Conservation (phyloP, 164 flowering plant species). For the Platanus orientalis region DNA sequence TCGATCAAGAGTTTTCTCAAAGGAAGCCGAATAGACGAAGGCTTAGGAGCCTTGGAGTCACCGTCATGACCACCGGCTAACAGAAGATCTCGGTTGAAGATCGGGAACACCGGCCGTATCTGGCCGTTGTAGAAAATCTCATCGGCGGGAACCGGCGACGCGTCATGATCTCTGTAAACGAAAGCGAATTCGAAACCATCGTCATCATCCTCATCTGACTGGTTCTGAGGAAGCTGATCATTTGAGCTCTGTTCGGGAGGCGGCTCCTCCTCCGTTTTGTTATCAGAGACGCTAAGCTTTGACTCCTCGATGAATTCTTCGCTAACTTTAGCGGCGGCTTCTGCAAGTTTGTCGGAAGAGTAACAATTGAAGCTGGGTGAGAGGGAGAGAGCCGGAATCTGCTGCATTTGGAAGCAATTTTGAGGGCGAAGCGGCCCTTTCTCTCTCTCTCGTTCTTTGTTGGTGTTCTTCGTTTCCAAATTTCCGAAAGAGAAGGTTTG, state of each 20-base stretch:
- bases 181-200: constrained; percentile 62
- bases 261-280: too few relatives aligned
- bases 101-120: constrained; percentile 48
- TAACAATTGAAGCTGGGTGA: constrained; percentile 34
- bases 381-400: constrained; percentile 1
- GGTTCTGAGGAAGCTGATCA: too few relatives aligned
- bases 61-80: constrained; percentile 6
- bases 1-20: constrained; percentile 35
- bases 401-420: too few relatives aligned
- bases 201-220: too few relatives aligned
- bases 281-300: too few relatives aligned
- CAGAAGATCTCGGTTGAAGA: constrained; percentile 32
- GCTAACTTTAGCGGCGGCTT: constrained; percentile 29
- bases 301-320: constrained; percentile 14
- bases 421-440: too few relatives aligned
- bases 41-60: constrained; percentile 1
- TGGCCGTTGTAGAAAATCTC: constrained; percentile 65
- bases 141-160: constrained; percentile 51
- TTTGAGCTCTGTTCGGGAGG: too few relatives aligned
- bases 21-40: constrained; percentile 25
- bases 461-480: too few relatives aligned
- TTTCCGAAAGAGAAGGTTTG: too few relatives aligned
- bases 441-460: too few relatives aligned
- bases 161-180: too few relatives aligned
- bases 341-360: constrained; percentile 25